Percentiles rank a stretch among this genome's conserved stretches.
Conservation (phyloP, 2,329 filamentous ascomycete species). For the Aspergillus ochraceus region DNA sequence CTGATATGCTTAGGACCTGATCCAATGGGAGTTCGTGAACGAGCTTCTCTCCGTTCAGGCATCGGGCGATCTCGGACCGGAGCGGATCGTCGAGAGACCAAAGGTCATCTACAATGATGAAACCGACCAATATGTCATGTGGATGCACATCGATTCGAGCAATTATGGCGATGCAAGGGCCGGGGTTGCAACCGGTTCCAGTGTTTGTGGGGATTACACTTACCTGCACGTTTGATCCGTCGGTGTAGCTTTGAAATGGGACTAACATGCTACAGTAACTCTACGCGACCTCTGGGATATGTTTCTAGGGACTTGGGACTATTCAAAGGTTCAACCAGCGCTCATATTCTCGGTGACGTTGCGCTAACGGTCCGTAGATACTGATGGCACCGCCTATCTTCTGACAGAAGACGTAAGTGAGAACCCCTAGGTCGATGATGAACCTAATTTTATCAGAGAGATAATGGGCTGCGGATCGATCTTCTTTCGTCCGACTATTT, state of each 20-base stretch:
- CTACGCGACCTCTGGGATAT: slow-evolving; percentile 49
- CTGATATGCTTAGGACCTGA: slow-evolving; percentile 46
- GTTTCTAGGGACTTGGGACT: slow-evolving; percentile 61
- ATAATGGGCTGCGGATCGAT: slow-evolving; percentile 17
- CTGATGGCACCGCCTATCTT: slow-evolving; percentile 61
- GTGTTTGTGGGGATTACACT: slow-evolving; percentile 62
- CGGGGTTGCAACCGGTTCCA: slow-evolving; percentile 61
- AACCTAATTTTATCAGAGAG: slow-evolving; percentile 5
- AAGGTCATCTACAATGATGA: slow-evolving; percentile 67
- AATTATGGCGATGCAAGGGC: slow-evolving; percentile 65
- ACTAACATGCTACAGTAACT: background rate
- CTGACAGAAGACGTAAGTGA: slow-evolving; percentile 61
- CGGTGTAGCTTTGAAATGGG: background rate
- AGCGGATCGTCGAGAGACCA: slow-evolving; percentile 65
- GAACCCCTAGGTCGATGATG: too few relatives aligned
- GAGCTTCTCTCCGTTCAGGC: slow-evolving; percentile 56
- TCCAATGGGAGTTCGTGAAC: slow-evolving; percentile 64
- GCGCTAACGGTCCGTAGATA: slow-evolving; percentile 33
- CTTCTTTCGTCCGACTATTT: slow-evolving; percentile 44
- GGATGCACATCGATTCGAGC: slow-evolving; percentile 65
- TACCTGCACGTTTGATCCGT: slow-evolving; percentile 31
- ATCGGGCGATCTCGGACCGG: slow-evolving; percentile 60
- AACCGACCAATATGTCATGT: slow-evolving; percentile 67
- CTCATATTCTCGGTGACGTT: background rate
- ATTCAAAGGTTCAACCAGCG: slow-evolving; percentile 47